phyloP scores from a whole-genome alignment of 208 protist species.

The Porcisia hertigi region DNA sequence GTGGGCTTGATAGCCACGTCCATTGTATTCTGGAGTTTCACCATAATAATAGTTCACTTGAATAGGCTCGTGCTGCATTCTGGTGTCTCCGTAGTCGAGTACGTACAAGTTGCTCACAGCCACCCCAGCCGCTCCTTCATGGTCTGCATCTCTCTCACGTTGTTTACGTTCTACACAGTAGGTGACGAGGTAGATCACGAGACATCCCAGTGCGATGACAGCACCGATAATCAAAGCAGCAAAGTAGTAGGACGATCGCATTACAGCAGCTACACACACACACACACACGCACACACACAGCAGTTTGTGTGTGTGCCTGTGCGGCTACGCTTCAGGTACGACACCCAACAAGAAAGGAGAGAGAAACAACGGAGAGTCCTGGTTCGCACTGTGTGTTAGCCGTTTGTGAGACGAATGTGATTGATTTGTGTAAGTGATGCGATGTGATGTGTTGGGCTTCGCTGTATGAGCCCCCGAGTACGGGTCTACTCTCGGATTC shows the following conservation, averaged over 20 bases:
- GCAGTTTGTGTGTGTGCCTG: no score
- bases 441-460: no score
- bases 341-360: neutral
- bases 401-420: no score
- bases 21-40: neutral
- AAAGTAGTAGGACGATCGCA: no score
- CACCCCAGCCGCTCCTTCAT: neutral
- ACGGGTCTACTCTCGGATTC: no score
- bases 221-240: neutral
- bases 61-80: neutral
- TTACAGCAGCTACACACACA: no score
- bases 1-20: no score
- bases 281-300: neutral
- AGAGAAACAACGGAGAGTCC: neutral
- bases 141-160: neutral
- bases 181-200: neutral
- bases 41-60: neutral
- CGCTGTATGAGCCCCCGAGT: no score
- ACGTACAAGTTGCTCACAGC: neutral
- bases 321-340: no score
- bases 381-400: neutral
- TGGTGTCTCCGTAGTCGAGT: neutral
- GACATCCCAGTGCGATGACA: no score
- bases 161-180: neutral
- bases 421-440: no score